These are phyloP conservation scores for Sphagnurus paluster DNA, from an alignment of 1,284 basidiomycete genomes.

Conservation along the genomic window DNA sequence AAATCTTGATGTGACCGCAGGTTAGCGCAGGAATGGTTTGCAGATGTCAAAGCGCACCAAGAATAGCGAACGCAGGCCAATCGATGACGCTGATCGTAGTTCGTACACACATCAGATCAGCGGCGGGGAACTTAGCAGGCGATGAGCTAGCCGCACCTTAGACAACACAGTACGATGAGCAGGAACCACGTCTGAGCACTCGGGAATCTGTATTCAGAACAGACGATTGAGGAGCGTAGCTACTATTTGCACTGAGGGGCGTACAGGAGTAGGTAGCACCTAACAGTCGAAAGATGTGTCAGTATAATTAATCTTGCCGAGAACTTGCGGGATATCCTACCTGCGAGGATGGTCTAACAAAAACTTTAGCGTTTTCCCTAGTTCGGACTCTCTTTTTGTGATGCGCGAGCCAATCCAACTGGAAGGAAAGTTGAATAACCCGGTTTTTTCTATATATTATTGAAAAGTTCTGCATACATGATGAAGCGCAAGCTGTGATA, in stretches of 20 bases:
- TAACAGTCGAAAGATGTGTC: conserved; percentile 20
- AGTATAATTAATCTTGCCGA: not conserved
- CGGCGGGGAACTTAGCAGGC: not conserved
- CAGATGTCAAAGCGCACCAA: conserved; percentile 37
- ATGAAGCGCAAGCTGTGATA: conserved; percentile 36
- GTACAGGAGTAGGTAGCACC: conserved; percentile 80
- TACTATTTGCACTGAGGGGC: conserved; percentile 15
- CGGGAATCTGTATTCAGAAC: conserved; percentile 48
- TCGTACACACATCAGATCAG: not conserved
- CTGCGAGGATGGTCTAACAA: conserved; percentile 79
- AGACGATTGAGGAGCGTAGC: not conserved
- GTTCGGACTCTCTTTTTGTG: conserved; percentile 45
- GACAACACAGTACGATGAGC: conserved; percentile 43
- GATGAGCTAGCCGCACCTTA: conserved; percentile 39
- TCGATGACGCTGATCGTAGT: conserved; percentile 40
- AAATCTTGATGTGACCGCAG: conserved; percentile 34
- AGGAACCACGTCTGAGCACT: conserved; percentile 85
- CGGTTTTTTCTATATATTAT: not conserved
- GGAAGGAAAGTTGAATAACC: not conserved
- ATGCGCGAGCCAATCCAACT: conserved; percentile 54
- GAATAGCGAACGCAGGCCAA: conserved; percentile 54
- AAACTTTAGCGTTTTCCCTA: conserved; percentile 69
- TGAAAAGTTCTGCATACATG: conserved; percentile 35
- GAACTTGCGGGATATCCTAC: conserved; percentile 32
- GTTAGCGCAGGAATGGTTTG: not conserved